phyloP scores from a whole-genome alignment of 2,329 filamentous ascomycete genomes.

The Coleophoma cylindrospora region DNA sequence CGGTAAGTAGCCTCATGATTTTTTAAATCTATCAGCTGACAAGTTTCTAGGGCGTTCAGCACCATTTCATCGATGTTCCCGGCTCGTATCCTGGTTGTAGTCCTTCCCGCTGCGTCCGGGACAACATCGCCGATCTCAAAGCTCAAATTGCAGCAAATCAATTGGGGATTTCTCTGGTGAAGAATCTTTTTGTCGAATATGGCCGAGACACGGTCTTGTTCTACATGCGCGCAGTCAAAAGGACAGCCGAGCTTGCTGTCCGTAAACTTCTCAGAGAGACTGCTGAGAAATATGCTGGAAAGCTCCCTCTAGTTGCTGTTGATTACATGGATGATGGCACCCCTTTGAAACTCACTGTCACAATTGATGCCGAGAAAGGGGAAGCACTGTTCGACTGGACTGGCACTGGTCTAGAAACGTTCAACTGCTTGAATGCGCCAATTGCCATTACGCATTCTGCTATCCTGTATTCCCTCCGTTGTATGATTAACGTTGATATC shows the following conservation, averaged over 20 bases:
- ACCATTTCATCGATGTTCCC: constrained; percentile 65
- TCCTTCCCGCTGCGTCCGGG: constrained; percentile 68
- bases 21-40: too few relatives aligned
- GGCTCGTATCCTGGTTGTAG: constrained; percentile 68
- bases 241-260: not conserved
- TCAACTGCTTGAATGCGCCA: constrained; percentile 73
- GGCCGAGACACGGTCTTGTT: constrained; percentile 68
- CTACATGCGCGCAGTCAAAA: constrained; percentile 68
- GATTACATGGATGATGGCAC: constrained; percentile 85
- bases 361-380: constrained; percentile 65
- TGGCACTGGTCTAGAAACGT: constrained; percentile 71
- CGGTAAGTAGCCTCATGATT: constrained; percentile 31
- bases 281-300: constrained; percentile 49
- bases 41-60: constrained; percentile 40
- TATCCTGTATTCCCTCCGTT: constrained; percentile 78
- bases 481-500: constrained; percentile 74
- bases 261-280: not conserved
- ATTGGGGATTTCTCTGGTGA: constrained; percentile 72
- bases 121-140: constrained; percentile 81
- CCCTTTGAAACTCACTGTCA: constrained; percentile 67
- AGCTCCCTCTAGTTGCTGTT: constrained; percentile 67
- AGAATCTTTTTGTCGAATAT: constrained; percentile 67
- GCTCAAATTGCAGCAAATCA: constrained; percentile 80
- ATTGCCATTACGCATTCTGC: constrained; percentile 75
- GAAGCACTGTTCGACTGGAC: constrained; percentile 72